Evolutionary conservation across 192 early-diverging fungal genomes (phyloP).

Genomic region (Lunasporangiospora selenospora): DNA sequence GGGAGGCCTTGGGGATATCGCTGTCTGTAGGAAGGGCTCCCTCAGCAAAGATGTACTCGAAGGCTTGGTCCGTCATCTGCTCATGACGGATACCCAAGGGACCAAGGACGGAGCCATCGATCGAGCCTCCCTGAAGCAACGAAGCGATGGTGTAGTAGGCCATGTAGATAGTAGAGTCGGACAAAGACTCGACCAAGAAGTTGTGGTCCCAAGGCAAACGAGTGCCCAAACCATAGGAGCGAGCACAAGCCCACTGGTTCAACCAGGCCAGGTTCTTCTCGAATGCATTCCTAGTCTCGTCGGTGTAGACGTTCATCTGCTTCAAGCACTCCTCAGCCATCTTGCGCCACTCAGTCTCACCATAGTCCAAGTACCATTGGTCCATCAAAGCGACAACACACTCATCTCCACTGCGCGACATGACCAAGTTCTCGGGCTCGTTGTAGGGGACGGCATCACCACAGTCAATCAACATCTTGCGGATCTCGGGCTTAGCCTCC

Average conservation of each 20-base stretch:
- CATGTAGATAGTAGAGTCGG: conserved; percentile 99
- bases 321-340: conserved; percentile 79
- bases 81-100: conserved; percentile 77
- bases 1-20: conserved; percentile 65
- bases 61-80: conserved; percentile 92
- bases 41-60: conserved; percentile 89
- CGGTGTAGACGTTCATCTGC: conserved; percentile 79
- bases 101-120: conserved; percentile 83
- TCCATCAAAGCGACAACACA: conserved; percentile 96
- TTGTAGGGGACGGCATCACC: conserved; percentile 87
- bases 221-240: conserved; percentile 92
- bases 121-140: conserved; percentile 83
- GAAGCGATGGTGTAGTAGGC: conserved; percentile 99
- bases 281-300: conserved; percentile 88
- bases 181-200: conserved; percentile 94
- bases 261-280: conserved; percentile 91
- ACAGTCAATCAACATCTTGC: conserved; percentile 72
- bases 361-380: conserved; percentile 99
- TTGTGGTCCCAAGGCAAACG: conserved; percentile 93
- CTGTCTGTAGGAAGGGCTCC: conserved; percentile 66
- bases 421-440: conserved; percentile 94
- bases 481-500: conserved; percentile 89
- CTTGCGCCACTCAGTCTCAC: conserved; percentile 85
- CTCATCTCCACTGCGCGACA: conserved; percentile 94
- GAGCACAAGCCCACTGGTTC: conserved; percentile 96